Evolutionary conservation across 306 rosid genomes (phyloP).

Genomic region (Chamaecrista fasciculata): DNA sequence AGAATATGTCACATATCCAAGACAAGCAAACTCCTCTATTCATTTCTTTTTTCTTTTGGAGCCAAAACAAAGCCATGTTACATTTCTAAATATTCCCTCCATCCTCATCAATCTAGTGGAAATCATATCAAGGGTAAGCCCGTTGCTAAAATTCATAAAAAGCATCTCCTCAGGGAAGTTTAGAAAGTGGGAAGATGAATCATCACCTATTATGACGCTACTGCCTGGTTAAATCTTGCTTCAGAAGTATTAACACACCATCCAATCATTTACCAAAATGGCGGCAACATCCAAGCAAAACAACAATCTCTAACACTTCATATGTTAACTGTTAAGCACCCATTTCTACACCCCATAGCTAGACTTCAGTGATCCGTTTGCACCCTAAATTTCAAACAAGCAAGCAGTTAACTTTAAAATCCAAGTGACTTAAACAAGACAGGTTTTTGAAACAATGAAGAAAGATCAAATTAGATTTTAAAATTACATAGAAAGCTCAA

Average conservation of each 20-base stretch:
- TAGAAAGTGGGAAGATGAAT: slow-evolving; percentile 29
- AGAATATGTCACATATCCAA: slow-evolving; percentile 13
- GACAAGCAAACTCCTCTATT: slow-evolving; percentile 24
- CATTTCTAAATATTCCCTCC: slow-evolving; percentile 28
- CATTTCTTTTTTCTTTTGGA: slow-evolving; percentile 1
- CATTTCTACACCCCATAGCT: slow-evolving; percentile 41
- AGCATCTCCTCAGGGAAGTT: slow-evolving; percentile 17
- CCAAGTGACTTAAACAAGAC: background rate
- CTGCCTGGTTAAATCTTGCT: slow-evolving; percentile 37
- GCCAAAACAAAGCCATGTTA: slow-evolving; percentile 21
- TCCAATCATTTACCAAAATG: slow-evolving; percentile 30
- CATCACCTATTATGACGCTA: slow-evolving; percentile 36
- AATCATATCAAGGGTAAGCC: slow-evolving; percentile 34
- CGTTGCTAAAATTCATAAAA: slow-evolving; percentile 24
- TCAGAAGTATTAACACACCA: slow-evolving; percentile 35
- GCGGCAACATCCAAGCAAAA: slow-evolving; percentile 30
- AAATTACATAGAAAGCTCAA: slow-evolving; percentile 1
- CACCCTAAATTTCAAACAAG: slow-evolving; percentile 37
- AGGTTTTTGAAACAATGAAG: background rate
- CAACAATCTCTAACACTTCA: slow-evolving; percentile 26
- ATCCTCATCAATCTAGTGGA: slow-evolving; percentile 19
- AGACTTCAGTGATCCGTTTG: slow-evolving; percentile 36
- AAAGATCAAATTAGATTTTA: background rate
- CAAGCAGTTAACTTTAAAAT: slow-evolving; percentile 24
- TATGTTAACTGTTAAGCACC: slow-evolving; percentile 24